Conservation (phyloP, 1,139 yeast genomes). For the Keqinozyma sinolaborantium region DNA sequence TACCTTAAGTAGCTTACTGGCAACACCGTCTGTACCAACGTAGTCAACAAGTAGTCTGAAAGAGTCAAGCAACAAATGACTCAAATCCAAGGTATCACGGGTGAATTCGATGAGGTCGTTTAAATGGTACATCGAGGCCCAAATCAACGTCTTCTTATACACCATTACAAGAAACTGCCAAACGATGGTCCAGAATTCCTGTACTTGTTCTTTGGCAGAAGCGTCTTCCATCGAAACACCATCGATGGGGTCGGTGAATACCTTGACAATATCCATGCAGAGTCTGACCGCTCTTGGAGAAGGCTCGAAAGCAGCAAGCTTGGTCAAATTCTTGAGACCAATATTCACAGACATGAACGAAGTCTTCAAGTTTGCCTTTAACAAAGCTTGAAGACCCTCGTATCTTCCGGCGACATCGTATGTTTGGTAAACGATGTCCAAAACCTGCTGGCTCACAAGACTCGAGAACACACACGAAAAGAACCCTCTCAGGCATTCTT, state of each 20-base stretch:
- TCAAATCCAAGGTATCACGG: conserved; percentile 78
- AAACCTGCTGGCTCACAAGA: conserved; percentile 60
- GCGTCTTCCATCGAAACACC: conserved; percentile 6
- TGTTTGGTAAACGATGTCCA: conserved; percentile 70
- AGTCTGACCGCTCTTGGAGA: conserved; percentile 74
- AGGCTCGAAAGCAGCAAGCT: conserved; percentile 60
- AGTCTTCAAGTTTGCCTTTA: conserved; percentile 39
- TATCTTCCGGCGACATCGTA: conserved; percentile 61
- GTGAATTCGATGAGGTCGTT: conserved; percentile 72
- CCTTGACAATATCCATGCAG: conserved; percentile 66
- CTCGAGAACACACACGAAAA: conserved; percentile 73
- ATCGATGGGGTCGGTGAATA: conserved; percentile 62
- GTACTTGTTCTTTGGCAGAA: conserved; percentile 12
- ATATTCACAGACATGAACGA: conserved; percentile 47
- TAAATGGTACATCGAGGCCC: conserved; percentile 67
- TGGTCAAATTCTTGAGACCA: conserved; percentile 40
- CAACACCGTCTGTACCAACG: conserved; percentile 10
- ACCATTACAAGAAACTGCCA: conserved; percentile 75
- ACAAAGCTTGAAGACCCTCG: conserved; percentile 62
- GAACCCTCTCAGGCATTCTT: conserved; percentile 43
- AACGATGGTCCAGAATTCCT: conserved; percentile 57
- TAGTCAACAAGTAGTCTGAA: conserved; percentile 51
- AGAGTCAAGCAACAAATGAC: conserved; percentile 64
- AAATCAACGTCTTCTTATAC: conserved; percentile 61
- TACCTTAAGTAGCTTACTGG: conserved; percentile 24